Percentiles rank a stretch among this genome's conserved stretches.
These are phyloP conservation scores for Trichoderma sp. DNA, from an alignment of 2,329 filamentous ascomycete species.

Conservation along the genomic window DNA sequence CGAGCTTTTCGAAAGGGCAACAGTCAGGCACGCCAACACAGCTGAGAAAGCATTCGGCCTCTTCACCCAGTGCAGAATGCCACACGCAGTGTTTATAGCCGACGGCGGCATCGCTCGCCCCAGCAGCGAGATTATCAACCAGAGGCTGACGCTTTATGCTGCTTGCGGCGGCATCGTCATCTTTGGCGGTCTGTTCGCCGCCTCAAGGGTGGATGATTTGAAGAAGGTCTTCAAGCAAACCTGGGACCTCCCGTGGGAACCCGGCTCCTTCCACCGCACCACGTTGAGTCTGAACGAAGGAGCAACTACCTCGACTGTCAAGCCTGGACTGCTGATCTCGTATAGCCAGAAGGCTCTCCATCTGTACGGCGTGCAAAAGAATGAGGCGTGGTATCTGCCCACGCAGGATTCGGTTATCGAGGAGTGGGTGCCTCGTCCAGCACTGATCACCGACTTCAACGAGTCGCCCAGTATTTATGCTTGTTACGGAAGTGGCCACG, in stretches of 20 bases:
- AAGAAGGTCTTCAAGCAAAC: conserved; percentile 13
- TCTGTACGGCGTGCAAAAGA: conserved; percentile 32
- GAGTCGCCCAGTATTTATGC: conserved; percentile 36
- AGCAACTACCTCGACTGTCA: conserved; percentile 27
- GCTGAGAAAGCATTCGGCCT: conserved; percentile 13
- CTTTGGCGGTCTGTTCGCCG: conserved; percentile 20
- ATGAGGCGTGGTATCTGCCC: conserved; percentile 36
- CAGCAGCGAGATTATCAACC: conserved; percentile 17
- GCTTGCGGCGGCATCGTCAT: conserved; percentile 19
- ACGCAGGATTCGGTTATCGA: conserved; percentile 23
- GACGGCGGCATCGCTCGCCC: conserved; percentile 18
- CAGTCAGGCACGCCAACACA: conserved; percentile 15
- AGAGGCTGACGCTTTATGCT: conserved; percentile 24
- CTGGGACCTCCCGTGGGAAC: conserved; percentile 34
- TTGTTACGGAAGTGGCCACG: conserved; percentile 36
- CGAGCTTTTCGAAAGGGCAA: conserved; percentile 25
- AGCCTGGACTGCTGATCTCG: conserved; percentile 29
- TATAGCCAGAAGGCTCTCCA: conserved; percentile 39
- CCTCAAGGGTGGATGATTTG: neutral
- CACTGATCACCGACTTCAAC: neutral
- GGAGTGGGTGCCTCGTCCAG: conserved; percentile 9
- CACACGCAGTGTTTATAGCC: conserved; percentile 19
- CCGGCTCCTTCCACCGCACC: conserved; percentile 33
- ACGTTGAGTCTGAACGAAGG: conserved; percentile 33
- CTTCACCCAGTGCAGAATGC: conserved; percentile 6